Percentiles rank a stretch among this genome's conserved stretches.
Evolutionary conservation across 2,329 filamentous ascomycete genomes (phyloP).

Genomic region (Fusarium sp.): DNA sequence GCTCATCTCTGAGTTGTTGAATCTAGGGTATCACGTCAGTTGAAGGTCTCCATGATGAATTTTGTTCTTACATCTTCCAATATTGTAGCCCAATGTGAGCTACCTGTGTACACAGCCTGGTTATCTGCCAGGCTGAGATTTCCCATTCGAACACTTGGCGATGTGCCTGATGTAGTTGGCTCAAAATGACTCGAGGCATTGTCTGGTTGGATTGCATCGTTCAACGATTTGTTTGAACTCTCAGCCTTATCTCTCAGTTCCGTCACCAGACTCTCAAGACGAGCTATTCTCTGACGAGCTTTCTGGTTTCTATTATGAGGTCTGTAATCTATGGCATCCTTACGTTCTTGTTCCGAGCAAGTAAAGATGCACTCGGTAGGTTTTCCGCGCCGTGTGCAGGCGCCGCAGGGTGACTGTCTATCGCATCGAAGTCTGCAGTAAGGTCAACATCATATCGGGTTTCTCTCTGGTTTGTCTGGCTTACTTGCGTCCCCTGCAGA

Average conservation of each 20-base stretch:
- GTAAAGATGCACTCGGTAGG: constrained; percentile 6
- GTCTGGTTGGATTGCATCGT: not conserved
- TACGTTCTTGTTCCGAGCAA: constrained; percentile 27
- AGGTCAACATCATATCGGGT: not conserved
- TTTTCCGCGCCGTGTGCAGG: not conserved
- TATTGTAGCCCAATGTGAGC: constrained; percentile 22
- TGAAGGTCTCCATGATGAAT: not conserved
- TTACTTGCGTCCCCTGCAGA: constrained; percentile 12
- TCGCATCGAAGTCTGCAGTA: constrained; percentile 18
- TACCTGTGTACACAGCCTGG: constrained; percentile 12
- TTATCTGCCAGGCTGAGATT: not conserved
- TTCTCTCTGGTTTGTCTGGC: not conserved
- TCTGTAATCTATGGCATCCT: constrained; percentile 30
- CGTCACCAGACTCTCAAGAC: constrained; percentile 28
- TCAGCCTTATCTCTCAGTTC: constrained; percentile 23
- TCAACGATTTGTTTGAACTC: not conserved
- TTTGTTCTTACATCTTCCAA: constrained; percentile 6
- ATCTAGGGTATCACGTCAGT: not conserved
- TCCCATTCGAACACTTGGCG: not conserved
- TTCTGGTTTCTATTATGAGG: constrained; percentile 12
- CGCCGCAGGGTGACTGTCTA: constrained; percentile 16
- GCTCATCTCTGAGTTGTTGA: constrained; percentile 8
- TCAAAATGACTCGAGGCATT: not conserved
- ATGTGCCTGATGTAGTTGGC: not conserved
- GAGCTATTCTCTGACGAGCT: constrained; percentile 28